phyloP scores from a whole-genome alignment of 192 early-diverging fungal genomes.

The Podila epigama region DNA sequence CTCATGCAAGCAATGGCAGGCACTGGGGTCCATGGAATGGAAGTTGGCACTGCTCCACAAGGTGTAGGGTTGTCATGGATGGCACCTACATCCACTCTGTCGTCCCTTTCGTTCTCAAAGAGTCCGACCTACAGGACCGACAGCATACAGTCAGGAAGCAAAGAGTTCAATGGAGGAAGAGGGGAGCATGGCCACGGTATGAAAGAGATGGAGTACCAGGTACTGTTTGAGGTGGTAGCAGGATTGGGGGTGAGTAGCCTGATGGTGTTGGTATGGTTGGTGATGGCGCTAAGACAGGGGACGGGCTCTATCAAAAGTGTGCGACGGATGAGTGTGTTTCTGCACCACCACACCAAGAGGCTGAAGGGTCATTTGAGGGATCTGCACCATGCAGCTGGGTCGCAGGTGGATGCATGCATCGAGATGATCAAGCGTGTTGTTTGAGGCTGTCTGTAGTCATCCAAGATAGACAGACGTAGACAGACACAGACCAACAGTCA shows the following conservation, averaged over 20 bases:
- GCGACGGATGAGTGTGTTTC: background rate
- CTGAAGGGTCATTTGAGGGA: background rate
- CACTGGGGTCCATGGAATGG: no score
- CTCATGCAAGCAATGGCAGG: no score
- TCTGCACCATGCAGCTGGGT: background rate
- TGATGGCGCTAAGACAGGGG: slow-evolving; percentile 16
- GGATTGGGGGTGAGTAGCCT: slow-evolving; percentile 19
- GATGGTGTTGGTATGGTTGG: slow-evolving; percentile 25
- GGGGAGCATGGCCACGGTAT: slow-evolving; percentile 6
- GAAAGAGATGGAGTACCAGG: slow-evolving; percentile 39
- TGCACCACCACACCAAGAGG: slow-evolving; percentile 5
- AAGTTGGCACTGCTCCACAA: background rate
- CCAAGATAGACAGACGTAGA: no score
- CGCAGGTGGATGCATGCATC: slow-evolving; percentile 7
- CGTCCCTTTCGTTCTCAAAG: background rate
- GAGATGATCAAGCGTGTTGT: slow-evolving; percentile 21
- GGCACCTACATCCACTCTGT: background rate
- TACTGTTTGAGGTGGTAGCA: slow-evolving; percentile 31
- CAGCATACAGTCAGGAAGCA: background rate
- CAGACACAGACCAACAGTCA: no score
- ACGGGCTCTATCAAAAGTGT: background rate
- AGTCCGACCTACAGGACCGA: background rate
- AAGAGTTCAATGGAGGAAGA: no score
- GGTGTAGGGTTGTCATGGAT: background rate
- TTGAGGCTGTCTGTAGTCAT: background rate